Conservation (phyloP, 2,329 filamentous ascomycete genomes). For the Paracoccidioides lutzii region DNA sequence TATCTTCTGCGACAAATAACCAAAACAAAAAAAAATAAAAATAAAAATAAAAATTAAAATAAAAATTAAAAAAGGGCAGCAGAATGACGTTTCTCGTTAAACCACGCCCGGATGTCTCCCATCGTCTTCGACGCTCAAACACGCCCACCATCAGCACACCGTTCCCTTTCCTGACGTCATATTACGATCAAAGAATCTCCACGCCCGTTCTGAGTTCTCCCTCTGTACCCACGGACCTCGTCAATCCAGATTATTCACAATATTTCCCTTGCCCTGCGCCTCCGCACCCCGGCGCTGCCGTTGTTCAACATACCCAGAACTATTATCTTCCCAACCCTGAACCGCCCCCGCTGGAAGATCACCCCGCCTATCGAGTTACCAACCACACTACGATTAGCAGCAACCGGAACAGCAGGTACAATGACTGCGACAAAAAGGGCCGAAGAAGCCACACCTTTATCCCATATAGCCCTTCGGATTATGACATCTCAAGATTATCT, state of each 20-base stretch:
- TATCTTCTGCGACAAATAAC: background rate
- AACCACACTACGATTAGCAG: background rate
- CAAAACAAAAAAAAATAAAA: background rate
- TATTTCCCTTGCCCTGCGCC: background rate
- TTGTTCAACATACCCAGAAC: background rate
- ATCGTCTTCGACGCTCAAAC: background rate
- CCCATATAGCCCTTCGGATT: constrained; percentile 1
- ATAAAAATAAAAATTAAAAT: too few species aligned
- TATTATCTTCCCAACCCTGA: background rate
- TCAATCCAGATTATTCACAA: background rate
- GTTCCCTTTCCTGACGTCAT: background rate
- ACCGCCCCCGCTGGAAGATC: constrained; percentile 1
- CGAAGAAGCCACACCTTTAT: background rate
- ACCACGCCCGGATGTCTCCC: background rate
- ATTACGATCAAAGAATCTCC: background rate
- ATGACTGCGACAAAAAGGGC: background rate
- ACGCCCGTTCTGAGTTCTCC: background rate
- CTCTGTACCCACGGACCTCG: background rate
- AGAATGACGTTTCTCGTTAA: constrained; percentile 1
- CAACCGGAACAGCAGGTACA: background rate
- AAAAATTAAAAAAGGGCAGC: too few species aligned
- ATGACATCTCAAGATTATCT: constrained; percentile 3
- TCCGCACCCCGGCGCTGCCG: background rate
- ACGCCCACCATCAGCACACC: constrained; percentile 1
- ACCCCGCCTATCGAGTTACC: background rate